Conservation (phyloP, 768 basidiomycete species). For the Macrolepiota albuminosa region DNA sequence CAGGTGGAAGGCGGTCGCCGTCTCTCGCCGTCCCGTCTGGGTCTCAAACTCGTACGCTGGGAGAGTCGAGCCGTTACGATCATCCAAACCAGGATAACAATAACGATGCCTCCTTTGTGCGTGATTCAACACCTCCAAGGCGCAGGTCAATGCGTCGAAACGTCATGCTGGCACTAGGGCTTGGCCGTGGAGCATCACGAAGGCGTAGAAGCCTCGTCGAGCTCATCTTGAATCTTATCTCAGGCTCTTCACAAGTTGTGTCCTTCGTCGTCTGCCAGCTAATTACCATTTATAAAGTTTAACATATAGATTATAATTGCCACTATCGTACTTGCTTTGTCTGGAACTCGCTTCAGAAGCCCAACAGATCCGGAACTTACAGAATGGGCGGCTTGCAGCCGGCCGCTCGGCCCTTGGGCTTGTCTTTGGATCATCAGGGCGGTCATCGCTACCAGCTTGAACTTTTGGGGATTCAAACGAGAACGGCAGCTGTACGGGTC, state of each 20-base stretch:
- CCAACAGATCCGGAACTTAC: constrained; percentile 32
- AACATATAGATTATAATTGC: constrained; percentile 43
- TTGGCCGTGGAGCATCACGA: constrained; percentile 47
- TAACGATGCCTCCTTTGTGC: not conserved
- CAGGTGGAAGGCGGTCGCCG: not conserved
- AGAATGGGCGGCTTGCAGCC: constrained; percentile 61
- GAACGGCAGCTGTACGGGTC: constrained; percentile 24
- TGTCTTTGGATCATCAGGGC: constrained; percentile 58
- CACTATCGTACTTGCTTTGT: constrained; percentile 43
- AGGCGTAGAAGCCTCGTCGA: constrained; percentile 51
- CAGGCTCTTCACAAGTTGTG: constrained; percentile 44
- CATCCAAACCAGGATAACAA: not conserved
- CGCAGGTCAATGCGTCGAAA: constrained; percentile 15
- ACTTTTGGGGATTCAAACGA: constrained; percentile 54
- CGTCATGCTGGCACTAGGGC: constrained; percentile 40
- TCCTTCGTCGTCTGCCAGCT: not conserved
- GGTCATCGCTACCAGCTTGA: constrained; percentile 40
- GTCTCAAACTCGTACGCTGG: constrained; percentile 8
- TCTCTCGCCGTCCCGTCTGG: not conserved
- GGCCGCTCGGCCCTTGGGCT: constrained; percentile 66
- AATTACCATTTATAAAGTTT: not conserved
- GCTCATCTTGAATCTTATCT: constrained; percentile 44
- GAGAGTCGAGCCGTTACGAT: constrained; percentile 12
- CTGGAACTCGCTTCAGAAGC: constrained; percentile 40
- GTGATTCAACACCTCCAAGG: constrained; percentile 17